Base-by-base conservation (phyloP, 2,329 filamentous ascomycete species). In the Trichophyton benhamiae region DNA sequence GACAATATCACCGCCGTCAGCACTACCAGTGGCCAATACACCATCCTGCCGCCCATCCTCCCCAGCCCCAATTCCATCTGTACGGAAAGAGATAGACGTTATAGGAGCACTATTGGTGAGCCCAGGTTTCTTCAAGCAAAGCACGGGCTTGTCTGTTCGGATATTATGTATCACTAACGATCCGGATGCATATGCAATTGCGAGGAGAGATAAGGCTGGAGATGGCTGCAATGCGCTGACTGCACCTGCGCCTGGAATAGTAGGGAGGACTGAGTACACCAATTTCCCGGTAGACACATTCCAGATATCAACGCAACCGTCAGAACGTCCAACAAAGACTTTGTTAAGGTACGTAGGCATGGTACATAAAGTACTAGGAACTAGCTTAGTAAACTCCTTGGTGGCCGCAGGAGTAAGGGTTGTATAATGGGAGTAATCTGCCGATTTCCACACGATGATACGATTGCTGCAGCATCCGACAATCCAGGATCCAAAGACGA, bases 321-420 rank as follows among this genome's bases (percentile, higher is more conserved):
- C 91, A 65, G 83, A 83, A 68, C 90, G 86, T 8, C 90, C 95
- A 2, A 90, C 88, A 66, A 97, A 90, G 52, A 99, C 83, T 75
- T 99, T 99, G 79, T 99, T 99, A 63, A 99, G 76, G 73, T 91
- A 95, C 0, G 94, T 97, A 1, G 92, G 91, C 87, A 97, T 90
- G 68, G 84, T 95, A 71, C 85, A 87, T 67, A 96, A 82, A 58
- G 87, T 85, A 25, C 88, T 88, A 0, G 88, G 90, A 62, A 96
- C 84, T 66, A 86, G 78, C 66, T 85, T 86, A 36, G 83, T 78
- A 64, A 76, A 77, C 1, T 80, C 76, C 0, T 82, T 77, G 63
- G 82, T 79, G 3, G 82, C 83, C 60, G 82, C 80, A 17, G 82
- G 76, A 27, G 78, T 75, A 57, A 97, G 80, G 0, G 89, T 91